Base-by-base conservation (phyloP, 371 early-diverging fungal genomes). In the Lichtheimia hyalospora region DNA sequence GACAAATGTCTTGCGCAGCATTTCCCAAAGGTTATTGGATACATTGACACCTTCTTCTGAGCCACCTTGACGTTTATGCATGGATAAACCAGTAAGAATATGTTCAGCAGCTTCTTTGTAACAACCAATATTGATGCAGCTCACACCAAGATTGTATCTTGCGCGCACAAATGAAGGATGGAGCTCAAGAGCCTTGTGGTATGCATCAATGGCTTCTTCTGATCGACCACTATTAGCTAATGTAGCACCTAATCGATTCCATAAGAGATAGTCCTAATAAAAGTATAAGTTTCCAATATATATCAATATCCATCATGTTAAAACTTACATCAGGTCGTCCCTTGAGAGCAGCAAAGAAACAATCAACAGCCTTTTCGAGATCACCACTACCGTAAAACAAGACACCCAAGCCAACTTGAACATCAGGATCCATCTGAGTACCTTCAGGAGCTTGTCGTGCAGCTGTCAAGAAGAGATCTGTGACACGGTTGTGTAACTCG, bases 171-270 rank as follows among this genome's bases (percentile, higher is more conserved):
- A 99, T 12, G 90, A 85, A 4, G 99, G 98, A 44, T 96, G 93
- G 52, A 98, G 73, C 67, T 95, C 90, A 14, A 99, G 80, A 12
- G 98, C 99, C 39, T 89, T 85, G 64, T 89, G 92, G 67, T 99
- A 99, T 12, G 98, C 97, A 49, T 95, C 95, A 44, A 97, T 91
- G 1, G 98, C 98, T 50, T 89, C 82, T 49, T 83, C 74, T 34
- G 92, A 86, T 51, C 89, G 78, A 13, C 88, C 84, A 28, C 89
- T 85, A 69, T 99, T 98, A 18, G 98, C 98, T 34, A 96, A 82
- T 1, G 97, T 99, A 4, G 99, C 99, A 14, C 97, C 99, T 48
- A 97, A 84, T 60, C 91, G 89, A 77, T 97, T 97, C 96, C 96
- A 99, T 54, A 96, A 79, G 70, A 95, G 79, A 79, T 96, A 97